Evolutionary conservation across 2,329 filamentous ascomycete species (phyloP).

Genomic region (Aaosphaeria arxii): DNA sequence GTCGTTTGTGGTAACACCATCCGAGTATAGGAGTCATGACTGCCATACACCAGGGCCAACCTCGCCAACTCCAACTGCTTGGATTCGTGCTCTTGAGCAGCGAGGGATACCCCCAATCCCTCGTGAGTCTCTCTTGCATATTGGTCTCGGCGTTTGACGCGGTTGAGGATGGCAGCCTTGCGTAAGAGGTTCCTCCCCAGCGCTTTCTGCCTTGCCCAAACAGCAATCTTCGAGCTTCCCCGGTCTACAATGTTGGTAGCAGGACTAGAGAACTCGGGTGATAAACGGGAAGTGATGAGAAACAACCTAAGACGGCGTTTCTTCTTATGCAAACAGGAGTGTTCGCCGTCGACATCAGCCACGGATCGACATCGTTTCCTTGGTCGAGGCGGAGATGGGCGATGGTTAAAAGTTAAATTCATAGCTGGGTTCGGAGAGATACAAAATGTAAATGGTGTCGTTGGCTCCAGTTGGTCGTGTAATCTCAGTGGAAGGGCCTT

Average conservation of each 20-base stretch:
- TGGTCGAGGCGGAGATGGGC: constrained; percentile 13
- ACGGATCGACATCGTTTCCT: constrained; percentile 52
- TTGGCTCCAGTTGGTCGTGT: constrained; percentile 9
- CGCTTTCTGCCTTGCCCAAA: constrained; percentile 48
- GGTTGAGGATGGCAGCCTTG: constrained; percentile 65
- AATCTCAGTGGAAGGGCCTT: constrained; percentile 1
- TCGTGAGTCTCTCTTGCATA: constrained; percentile 15
- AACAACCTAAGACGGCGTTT: constrained; percentile 62
- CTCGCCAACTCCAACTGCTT: constrained; percentile 29
- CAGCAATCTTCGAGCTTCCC: constrained; percentile 48
- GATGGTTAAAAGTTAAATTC: constrained; percentile 34
- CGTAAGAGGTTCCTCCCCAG: constrained; percentile 54
- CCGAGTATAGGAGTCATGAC: constrained; percentile 28
- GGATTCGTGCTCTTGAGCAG: constrained; percentile 30
- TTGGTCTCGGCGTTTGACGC: constrained; percentile 46
- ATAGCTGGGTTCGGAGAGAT: constrained; percentile 33
- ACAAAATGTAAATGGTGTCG: constrained; percentile 11
- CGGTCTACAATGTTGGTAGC: constrained; percentile 68
- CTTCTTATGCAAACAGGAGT: constrained; percentile 56
- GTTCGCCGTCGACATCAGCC: constrained; percentile 56
- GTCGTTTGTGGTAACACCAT: constrained; percentile 24
- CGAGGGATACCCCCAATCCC: constrained; percentile 13
- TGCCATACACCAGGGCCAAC: constrained; percentile 28
- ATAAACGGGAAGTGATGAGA: constrained; percentile 68
- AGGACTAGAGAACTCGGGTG: constrained; percentile 65